Evolutionary conservation across 2,329 filamentous ascomycete genomes (phyloP).

Genomic region (Cordyceps cicadae): DNA sequence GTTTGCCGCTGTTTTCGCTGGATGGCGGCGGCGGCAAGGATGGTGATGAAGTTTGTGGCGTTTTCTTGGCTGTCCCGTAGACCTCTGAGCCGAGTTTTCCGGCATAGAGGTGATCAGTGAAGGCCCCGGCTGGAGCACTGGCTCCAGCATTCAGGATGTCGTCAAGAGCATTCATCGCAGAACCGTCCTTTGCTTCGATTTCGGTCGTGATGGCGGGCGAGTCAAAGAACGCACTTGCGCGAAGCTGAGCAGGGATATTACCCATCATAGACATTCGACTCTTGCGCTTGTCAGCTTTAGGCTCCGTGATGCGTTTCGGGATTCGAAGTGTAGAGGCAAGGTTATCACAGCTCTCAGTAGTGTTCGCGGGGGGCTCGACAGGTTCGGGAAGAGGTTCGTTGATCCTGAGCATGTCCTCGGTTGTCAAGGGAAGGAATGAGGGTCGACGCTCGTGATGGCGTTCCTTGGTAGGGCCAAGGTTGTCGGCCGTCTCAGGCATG

Average conservation of each 20-base stretch:
- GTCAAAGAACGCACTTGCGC: constrained; percentile 90
- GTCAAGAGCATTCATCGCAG: constrained; percentile 81
- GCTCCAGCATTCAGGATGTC: constrained; percentile 87
- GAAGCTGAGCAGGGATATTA: constrained; percentile 68
- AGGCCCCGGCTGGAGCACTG: constrained; percentile 78
- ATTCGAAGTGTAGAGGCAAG: constrained; percentile 21
- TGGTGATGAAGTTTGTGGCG: constrained; percentile 23
- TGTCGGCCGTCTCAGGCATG: constrained; percentile 12
- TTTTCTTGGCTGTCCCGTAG: constrained; percentile 54
- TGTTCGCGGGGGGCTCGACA: background rate
- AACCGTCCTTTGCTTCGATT: constrained; percentile 62
- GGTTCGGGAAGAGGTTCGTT: background rate
- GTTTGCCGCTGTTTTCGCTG: constrained; percentile 30
- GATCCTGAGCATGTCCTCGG: constrained; percentile 6
- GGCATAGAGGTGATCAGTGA: constrained; percentile 80
- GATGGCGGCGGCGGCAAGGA: constrained; percentile 19
- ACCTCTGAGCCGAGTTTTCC: constrained; percentile 68
- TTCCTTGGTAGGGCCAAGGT: constrained; percentile 37
- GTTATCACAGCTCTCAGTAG: constrained; percentile 5
- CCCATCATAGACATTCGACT: constrained; percentile 22
- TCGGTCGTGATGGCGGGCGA: constrained; percentile 44
- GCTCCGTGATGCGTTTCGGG: constrained; percentile 26
- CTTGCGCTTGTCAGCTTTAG: constrained; percentile 25
- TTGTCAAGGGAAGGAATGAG: constrained; percentile 9
- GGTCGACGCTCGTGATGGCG: constrained; percentile 19